phyloP scores from a whole-genome alignment of 805 yeast genomes.

The Jamesozyma spencerorum region DNA sequence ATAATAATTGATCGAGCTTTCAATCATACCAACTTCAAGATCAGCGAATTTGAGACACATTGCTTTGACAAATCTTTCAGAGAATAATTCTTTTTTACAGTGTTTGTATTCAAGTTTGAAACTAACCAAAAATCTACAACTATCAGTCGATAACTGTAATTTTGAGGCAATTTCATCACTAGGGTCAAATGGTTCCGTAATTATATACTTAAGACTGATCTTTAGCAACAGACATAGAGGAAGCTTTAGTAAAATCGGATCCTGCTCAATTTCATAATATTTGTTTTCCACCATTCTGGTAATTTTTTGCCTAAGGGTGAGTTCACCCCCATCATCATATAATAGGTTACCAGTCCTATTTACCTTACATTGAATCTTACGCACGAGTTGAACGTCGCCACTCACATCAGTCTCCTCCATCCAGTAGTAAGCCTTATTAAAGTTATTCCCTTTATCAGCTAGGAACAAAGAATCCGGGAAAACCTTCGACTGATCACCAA shows the following conservation, averaged over 20 bases:
- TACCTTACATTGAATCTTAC: slow-evolving; percentile 23
- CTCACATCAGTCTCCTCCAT: slow-evolving; percentile 5
- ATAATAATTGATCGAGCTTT: slow-evolving; percentile 12
- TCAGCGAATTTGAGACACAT: slow-evolving; percentile 3
- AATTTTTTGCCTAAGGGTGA: slow-evolving; percentile 35
- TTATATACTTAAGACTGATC: slow-evolving; percentile 22
- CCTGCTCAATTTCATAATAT: slow-evolving; percentile 46
- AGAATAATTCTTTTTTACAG: slow-evolving; percentile 1
- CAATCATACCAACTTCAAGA: slow-evolving; percentile 9
- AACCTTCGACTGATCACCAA: slow-evolving; percentile 66
- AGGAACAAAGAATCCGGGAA: slow-evolving; percentile 23
- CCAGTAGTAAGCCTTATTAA: slow-evolving; percentile 26
- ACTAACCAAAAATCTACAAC: slow-evolving; percentile 7
- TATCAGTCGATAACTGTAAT: slow-evolving; percentile 5
- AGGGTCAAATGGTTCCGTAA: slow-evolving; percentile 13
- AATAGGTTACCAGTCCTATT: slow-evolving; percentile 20
- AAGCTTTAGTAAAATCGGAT: slow-evolving; percentile 38
- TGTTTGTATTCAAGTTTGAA: slow-evolving; percentile 10
- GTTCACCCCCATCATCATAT: slow-evolving; percentile 4
- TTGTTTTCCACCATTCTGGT: slow-evolving; percentile 44
- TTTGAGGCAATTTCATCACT: slow-evolving; percentile 2
- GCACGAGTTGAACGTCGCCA: slow-evolving; percentile 11
- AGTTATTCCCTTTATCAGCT: slow-evolving; percentile 27
- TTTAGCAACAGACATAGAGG: slow-evolving; percentile 37
- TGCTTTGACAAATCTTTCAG: slow-evolving; percentile 10